Conservation (phyloP, 106 monocot species). For the Dioscorea alata region DNA sequence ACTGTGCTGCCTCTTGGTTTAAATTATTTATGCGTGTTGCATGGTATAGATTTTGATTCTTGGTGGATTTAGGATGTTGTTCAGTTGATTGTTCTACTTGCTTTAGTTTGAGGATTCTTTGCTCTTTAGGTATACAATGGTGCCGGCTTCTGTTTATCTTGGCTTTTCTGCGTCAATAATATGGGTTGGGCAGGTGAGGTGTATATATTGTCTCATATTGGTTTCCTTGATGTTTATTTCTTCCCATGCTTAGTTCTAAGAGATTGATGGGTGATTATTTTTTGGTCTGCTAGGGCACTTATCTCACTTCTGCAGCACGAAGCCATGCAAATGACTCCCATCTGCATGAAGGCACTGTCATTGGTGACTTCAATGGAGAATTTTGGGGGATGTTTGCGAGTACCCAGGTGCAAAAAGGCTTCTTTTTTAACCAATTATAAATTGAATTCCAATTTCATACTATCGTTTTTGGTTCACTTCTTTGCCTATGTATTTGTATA, state of each 20-base stretch:
- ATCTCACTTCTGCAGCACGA: conserved; percentile 77
- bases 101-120: background rate
- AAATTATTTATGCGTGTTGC: too few species aligned
- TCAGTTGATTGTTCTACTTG: too few species aligned
- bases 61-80: too few species aligned
- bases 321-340: conserved; percentile 72
- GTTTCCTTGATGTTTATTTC: background rate
- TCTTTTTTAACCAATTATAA: background rate
- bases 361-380: conserved; percentile 93
- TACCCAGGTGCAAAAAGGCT: conserved; percentile 46
- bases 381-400: conserved; percentile 92
- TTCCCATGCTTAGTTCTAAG: background rate
- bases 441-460: background rate
- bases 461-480: background rate
- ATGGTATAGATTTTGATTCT: too few species aligned
- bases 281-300: conserved; percentile 57
- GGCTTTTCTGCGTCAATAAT: conserved; percentile 92
- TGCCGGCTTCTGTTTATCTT: conserved; percentile 90
- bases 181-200: conserved; percentile 89
- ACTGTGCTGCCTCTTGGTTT: too few species aligned
- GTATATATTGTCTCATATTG: background rate
- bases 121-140: conserved; percentile 88
- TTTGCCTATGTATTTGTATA: background rate
- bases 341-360: conserved; percentile 73
- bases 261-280: background rate